Conservation (phyloP, 768 basidiomycete genomes). For the Boletus rex-veris region DNA sequence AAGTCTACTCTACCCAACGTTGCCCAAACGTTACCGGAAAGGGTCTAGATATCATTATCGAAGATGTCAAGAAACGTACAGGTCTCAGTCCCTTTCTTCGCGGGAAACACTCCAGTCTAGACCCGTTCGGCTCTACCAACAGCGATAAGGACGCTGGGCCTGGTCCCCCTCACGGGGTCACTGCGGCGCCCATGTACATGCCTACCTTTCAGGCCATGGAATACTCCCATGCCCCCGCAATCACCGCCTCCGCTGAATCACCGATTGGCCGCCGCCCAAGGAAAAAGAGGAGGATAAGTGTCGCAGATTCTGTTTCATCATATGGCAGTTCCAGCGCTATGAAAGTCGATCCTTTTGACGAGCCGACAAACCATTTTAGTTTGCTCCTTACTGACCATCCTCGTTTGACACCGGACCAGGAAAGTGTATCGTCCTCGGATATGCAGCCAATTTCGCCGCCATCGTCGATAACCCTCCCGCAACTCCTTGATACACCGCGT, state of each 20-base stretch:
- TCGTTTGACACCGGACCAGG: conserved; percentile 32
- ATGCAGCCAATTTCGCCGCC: conserved; percentile 33
- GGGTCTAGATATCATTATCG: conserved; percentile 47
- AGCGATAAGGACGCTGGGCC: conserved; percentile 34
- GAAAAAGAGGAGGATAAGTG: conserved; percentile 36
- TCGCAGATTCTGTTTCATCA: conserved; percentile 35
- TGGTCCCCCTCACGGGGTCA: conserved; percentile 20
- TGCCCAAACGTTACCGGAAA: conserved; percentile 45
- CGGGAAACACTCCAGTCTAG: conserved; percentile 49
- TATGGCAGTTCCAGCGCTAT: conserved; percentile 29
- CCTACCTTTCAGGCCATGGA: conserved; percentile 40
- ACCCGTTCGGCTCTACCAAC: conserved; percentile 43
- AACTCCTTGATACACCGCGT: conserved; percentile 24
- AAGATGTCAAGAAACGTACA: conserved; percentile 47
- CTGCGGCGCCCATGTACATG: conserved; percentile 36
- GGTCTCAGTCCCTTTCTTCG: conserved; percentile 48
- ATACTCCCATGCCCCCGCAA: conserved; percentile 33
- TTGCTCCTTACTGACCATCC: conserved; percentile 28
- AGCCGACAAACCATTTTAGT: conserved; percentile 14
- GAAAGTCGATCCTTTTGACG: conserved; percentile 25
- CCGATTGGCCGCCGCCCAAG: conserved; percentile 27
- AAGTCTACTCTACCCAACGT: conserved; percentile 28
- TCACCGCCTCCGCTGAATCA: conserved; percentile 30
- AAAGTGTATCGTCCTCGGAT: conserved; percentile 32
- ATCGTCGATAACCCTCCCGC: conserved; percentile 26